Evolutionary conservation across 495 filamentous ascomycete species (phyloP).

Genomic region (Penicillium cosmopolitanum): DNA sequence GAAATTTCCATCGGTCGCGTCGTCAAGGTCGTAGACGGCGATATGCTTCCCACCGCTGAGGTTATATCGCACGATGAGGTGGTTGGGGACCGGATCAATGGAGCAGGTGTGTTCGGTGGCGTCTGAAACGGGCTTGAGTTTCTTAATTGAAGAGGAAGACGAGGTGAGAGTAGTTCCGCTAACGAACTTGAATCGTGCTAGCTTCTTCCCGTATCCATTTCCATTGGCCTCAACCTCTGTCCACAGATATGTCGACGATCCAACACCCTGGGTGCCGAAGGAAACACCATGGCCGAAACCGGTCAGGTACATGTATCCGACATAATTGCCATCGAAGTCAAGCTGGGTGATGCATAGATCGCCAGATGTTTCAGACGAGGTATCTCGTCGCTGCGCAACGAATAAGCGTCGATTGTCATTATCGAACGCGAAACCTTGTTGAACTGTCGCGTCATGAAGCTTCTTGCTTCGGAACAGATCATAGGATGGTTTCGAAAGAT

Average conservation of each 20-base stretch:
- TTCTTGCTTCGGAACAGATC: not conserved
- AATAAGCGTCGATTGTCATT: slow-evolving; percentile 27
- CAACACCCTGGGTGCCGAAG: slow-evolving; percentile 21
- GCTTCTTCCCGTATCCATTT: slow-evolving; percentile 24
- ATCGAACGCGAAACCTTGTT: slow-evolving; percentile 29
- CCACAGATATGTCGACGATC: slow-evolving; percentile 24
- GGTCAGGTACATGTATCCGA: slow-evolving; percentile 23
- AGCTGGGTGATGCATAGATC: slow-evolving; percentile 28
- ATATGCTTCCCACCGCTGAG: not conserved
- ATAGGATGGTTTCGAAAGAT: not conserved
- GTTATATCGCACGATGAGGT: not conserved
- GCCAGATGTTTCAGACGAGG: slow-evolving; percentile 13
- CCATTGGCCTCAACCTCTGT: slow-evolving; percentile 23
- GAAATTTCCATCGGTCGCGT: not conserved
- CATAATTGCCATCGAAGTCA: slow-evolving; percentile 24
- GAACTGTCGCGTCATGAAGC: slow-evolving; percentile 20
- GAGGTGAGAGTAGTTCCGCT: slow-evolving; percentile 15
- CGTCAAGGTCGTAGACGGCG: not conserved
- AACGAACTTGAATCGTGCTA: slow-evolving; percentile 24
- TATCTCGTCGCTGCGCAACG: slow-evolving; percentile 19
- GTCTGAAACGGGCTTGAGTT: not conserved
- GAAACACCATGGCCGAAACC: slow-evolving; percentile 26
- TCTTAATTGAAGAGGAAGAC: not conserved
- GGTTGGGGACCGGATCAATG: not conserved
- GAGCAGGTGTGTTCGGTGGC: not conserved